Evolutionary conservation across 176 grass and related monocot species (phyloP), one percentile per base, ranked within the genome.

Genomic region (Typha latifolia): DNA sequence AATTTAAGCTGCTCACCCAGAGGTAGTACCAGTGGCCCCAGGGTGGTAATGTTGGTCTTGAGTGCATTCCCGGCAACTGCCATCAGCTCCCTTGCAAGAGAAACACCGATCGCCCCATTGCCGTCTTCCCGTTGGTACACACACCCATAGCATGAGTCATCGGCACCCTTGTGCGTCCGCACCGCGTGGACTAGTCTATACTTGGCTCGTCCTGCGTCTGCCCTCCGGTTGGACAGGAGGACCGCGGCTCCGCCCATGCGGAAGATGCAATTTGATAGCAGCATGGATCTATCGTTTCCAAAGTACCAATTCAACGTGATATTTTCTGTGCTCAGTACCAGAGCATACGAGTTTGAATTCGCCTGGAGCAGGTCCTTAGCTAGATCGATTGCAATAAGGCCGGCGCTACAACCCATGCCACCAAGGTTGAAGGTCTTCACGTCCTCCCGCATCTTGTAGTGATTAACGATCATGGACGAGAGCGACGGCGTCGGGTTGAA

Each of bases 271-370:
- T 91, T 91, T 66, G 88, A 83, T 2, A 91, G 73, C 3, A 91
- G 80, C 88, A 91, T 91, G 5, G 88, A 81, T 22, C 84, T 74
- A 63, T 91, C 84, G 74, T 86, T 83, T 3, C 88, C 88, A 50
- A 86, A 84, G 80, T 91, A 91, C 88, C 88, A 86, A 74, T 86
- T 84, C 56, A 91, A 80, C 2, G 88, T 86, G n/a, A 91, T 69
- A 77, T 86, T 86, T 80, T 91, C 88, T 3, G 88, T 91, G 84
- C 88, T 91, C 26, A 86, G 70, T 22, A 91, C 84, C 0, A 91
- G 77, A 3, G 88, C 88, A 61, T 83, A 86, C 29, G 74, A 34
- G 63, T 72, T 75, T 0, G 83, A 77, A 63, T 84, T 75, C 2
- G 88, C 80, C 83, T 84, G 87, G 49, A 90, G 80, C 80, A 90